Evolutionary conservation across 2,329 filamentous ascomycete genomes (phyloP), one percentile per base, ranked within the genome.

Genomic region (Pezicula neosporulosa): DNA sequence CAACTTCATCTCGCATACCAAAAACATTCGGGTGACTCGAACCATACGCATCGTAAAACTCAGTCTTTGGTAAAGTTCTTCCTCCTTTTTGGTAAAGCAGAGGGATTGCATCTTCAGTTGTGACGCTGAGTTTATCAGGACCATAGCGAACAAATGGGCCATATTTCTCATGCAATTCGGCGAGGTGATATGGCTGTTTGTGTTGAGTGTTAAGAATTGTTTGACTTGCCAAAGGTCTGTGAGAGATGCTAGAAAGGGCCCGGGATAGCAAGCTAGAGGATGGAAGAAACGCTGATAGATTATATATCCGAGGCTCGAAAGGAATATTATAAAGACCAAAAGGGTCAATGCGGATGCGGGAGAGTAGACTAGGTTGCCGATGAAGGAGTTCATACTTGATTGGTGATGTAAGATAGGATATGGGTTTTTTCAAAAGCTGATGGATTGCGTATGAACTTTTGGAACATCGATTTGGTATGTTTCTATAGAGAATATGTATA

Each of bases 141-240:
- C 52, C 59, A 30, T 57, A 60, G 4, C 60, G 55, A 19, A 64
- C 53, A 37, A 37, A 41, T 44, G 33, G 46, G 60, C 66, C 67
- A 49, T 68, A 68, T 58, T 60, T 64, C 41, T 65, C 33, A 51
- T 69, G 67, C 37, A 61, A 61, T 64, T 55, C 50, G 7, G 57
- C 63, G 13, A 66, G 54, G n/a, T 51, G 33, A 44, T 63, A 61
- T 1, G 60, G 62, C 39, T 16, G 15, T n/a, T 42, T 42, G 39
- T 19, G 39, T 5, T 42, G 39, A 42, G 39, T 5, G 39, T 42
- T 19, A 21, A 42, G 12, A 16, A n/a, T 19, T 42, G 39, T 5
- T n/a, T 16, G 6, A 21, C 39, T 21, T 42, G 15, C 39, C 39
- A 42, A 15, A 47, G 60, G 24, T 47, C 30, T 16, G 44, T 35